A percentile compares a stretch with the other conserved stretches of the same genome.
These are phyloP conservation scores for Candida anglica DNA, from an alignment of 805 yeast genomes.

Conservation along the genomic window DNA sequence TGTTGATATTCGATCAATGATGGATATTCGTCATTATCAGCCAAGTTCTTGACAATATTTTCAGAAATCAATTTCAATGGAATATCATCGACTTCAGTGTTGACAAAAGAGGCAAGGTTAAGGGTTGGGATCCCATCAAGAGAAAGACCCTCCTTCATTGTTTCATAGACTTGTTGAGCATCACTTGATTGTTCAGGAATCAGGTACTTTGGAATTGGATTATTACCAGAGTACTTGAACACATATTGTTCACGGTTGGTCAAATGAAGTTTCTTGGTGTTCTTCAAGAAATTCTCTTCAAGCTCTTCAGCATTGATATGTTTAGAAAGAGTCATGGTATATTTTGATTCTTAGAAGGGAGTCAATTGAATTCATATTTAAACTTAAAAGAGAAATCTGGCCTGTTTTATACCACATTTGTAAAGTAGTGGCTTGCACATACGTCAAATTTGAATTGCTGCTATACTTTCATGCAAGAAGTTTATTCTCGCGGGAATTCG, in stretches of 20 bases:
- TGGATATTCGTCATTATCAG: conserved; percentile 93
- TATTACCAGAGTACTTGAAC: conserved; percentile 25
- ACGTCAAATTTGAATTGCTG: too few species aligned
- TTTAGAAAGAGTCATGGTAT: conserved; percentile 38
- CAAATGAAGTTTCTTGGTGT: conserved; percentile 16
- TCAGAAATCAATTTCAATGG: conserved; percentile 51
- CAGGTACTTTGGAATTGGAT: conserved; percentile 50
- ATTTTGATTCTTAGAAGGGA: neutral
- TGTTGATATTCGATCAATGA: conserved; percentile 74
- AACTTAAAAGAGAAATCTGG: too few species aligned
- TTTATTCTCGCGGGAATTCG: too few species aligned
- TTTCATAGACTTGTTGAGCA: conserved; percentile 51
- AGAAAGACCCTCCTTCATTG: conserved; percentile 68
- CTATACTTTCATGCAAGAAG: too few species aligned
- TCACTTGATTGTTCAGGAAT: conserved; percentile 57
- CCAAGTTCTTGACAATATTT: conserved; percentile 81
- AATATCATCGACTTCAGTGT: conserved; percentile 54
- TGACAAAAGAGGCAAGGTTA: conserved; percentile 87
- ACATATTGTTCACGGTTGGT: conserved; percentile 25
- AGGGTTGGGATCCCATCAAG: conserved; percentile 82
- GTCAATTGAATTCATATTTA: neutral
- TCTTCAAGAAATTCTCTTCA: conserved; percentile 24
- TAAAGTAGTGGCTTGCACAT: too few species aligned
- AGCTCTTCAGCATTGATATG: conserved; percentile 45
- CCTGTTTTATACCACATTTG: too few species aligned